Percentiles rank a stretch among this genome's conserved stretches.
Evolutionary conservation across 768 basidiomycete genomes (phyloP).

Genomic region (Udeniomyces megalosporus): DNA sequence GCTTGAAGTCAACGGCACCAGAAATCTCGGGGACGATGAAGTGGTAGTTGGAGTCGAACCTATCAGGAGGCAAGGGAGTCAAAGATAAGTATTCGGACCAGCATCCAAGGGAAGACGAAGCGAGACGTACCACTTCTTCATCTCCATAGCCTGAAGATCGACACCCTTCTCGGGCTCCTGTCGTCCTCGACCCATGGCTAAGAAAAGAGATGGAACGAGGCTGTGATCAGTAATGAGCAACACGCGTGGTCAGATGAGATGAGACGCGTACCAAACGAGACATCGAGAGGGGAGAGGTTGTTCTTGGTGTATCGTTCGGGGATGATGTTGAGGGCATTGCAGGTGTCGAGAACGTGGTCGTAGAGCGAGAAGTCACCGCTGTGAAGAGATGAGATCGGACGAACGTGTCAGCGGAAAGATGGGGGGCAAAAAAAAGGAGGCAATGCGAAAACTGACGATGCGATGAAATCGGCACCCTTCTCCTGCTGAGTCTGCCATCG

Average conservation of each 20-base stretch:
- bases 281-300: slow-evolving; percentile 72
- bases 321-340: slow-evolving; percentile 74
- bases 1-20: slow-evolving; percentile 76
- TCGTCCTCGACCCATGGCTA: slow-evolving; percentile 89
- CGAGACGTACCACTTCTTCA: slow-evolving; percentile 88
- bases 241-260: background rate
- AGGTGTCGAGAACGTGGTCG: slow-evolving; percentile 96
- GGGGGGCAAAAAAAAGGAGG: slow-evolving; percentile 5
- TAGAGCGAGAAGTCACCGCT: slow-evolving; percentile 98
- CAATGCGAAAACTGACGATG: slow-evolving; percentile 48
- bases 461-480: slow-evolving; percentile 73
- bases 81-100: background rate
- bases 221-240: background rate
- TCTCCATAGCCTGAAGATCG: slow-evolving; percentile 92
- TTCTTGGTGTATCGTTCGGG: slow-evolving; percentile 59
- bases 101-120: background rate
- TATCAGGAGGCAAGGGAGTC: slow-evolving; percentile 24
- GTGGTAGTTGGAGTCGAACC: slow-evolving; percentile 99
- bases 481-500: slow-evolving; percentile 77
- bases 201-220: background rate
- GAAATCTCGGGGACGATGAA: slow-evolving; percentile 95
- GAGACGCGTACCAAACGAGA: slow-evolving; percentile 56
- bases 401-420: background rate
- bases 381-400: slow-evolving; percentile 8
- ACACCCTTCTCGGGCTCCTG: slow-evolving; percentile 64